Percentiles rank a stretch among this genome's conserved stretches.
Conservation (phyloP, 495 filamentous ascomycete genomes). For the Neurospora hispaniola region DNA sequence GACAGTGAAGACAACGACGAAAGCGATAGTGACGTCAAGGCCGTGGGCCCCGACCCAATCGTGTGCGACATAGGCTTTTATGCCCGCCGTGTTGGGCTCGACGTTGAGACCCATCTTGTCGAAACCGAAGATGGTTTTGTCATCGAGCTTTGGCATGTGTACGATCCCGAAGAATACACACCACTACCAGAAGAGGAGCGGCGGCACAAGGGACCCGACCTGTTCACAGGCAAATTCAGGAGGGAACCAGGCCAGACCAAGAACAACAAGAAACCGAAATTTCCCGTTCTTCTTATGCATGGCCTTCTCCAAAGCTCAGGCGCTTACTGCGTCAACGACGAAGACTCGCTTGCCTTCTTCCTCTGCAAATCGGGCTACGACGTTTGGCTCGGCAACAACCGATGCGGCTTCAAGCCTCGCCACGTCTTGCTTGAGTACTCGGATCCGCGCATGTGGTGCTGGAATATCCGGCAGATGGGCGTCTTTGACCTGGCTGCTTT, state of each 20-base stretch:
- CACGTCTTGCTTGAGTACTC: constrained; percentile 58
- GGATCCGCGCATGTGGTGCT: constrained; percentile 93
- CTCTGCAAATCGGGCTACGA: constrained; percentile 91
- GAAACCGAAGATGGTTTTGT: constrained; percentile 95
- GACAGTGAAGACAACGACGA: constrained; percentile 29
- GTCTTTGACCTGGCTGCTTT: constrained; percentile 83
- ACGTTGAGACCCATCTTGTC: constrained; percentile 73
- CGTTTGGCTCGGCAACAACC: constrained; percentile 93
- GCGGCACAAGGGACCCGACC: constrained; percentile 29
- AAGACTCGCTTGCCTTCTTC: constrained; percentile 82
- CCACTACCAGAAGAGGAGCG: constrained; percentile 28
- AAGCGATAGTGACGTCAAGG: constrained; percentile 44
- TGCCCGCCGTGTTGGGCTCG: constrained; percentile 76
- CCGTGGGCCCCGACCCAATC: constrained; percentile 70
- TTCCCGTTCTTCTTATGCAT: constrained; percentile 82
- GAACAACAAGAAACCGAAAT: constrained; percentile 48
- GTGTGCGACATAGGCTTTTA: constrained; percentile 79
- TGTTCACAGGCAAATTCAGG: constrained; percentile 20
- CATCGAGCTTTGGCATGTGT: constrained; percentile 80
- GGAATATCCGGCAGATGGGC: constrained; percentile 94
- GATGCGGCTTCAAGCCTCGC: constrained; percentile 72
- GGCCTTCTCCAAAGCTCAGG: constrained; percentile 81
- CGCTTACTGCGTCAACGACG: constrained; percentile 84
- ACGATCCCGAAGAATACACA: constrained; percentile 66
- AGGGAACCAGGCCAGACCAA: constrained; percentile 7